These are phyloP conservation scores for Botrytis pseudocinerea DNA, from an alignment of 2,329 filamentous ascomycete genomes.

Conservation along the genomic window DNA sequence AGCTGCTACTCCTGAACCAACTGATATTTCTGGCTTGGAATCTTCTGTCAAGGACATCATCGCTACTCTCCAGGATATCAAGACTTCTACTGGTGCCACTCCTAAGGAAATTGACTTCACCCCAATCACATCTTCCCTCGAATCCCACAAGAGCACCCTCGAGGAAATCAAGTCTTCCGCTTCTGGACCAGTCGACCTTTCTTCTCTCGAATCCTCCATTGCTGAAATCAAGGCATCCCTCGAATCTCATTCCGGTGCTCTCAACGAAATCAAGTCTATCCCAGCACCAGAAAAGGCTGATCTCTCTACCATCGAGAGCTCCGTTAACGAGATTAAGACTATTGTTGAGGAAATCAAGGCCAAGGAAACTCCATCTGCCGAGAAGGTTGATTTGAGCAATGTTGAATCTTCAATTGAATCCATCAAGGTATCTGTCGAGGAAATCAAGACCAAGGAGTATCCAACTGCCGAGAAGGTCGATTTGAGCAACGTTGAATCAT, in stretches of 20 bases:
- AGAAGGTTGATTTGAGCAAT: constrained; percentile 28
- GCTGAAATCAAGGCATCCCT: constrained; percentile 19
- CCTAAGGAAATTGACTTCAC: constrained; percentile 27
- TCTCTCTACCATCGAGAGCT: constrained; percentile 26
- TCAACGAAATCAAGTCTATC: constrained; percentile 26
- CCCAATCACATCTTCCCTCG: constrained; percentile 28
- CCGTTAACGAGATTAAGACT: constrained; percentile 22
- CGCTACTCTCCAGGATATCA: constrained; percentile 27
- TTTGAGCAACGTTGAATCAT: constrained; percentile 27
- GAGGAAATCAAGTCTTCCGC: constrained; percentile 25
- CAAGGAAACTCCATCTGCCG: constrained; percentile 24
- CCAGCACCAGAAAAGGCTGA: constrained; percentile 28
- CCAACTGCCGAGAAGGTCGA: constrained; percentile 30
- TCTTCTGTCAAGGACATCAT: constrained; percentile 29
- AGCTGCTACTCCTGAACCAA: constrained; percentile 24
- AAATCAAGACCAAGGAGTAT: constrained; percentile 30
- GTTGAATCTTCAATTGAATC: constrained; percentile 24
- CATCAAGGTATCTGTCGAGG: constrained; percentile 25
- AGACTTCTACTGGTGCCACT: constrained; percentile 5
- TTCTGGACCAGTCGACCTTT: constrained; percentile 26
- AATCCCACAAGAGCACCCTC: constrained; percentile 26
- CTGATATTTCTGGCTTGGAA: constrained; percentile 29
- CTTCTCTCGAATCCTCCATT: constrained; percentile 25
- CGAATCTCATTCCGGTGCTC: constrained; percentile 24
- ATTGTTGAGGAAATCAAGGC: constrained; percentile 30